Evolutionary conservation across 305 asterid species (phyloP).

Genomic region (Fraxinus angustifolia): DNA sequence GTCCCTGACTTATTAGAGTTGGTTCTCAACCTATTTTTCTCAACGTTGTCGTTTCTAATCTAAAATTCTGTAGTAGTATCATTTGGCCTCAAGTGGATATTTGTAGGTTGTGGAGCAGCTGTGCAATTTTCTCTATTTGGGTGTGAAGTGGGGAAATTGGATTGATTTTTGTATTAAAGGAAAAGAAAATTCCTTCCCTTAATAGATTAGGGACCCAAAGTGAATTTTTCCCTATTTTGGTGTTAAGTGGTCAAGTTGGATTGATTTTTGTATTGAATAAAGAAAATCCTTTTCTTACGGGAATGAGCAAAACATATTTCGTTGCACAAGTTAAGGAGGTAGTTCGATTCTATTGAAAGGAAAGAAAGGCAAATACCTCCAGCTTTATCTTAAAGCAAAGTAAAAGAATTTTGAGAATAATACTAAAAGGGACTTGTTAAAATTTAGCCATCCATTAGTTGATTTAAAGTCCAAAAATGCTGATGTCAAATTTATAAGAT

Average conservation of each 20-base stretch:
- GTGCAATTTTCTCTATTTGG: neutral
- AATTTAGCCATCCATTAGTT: too few relatives aligned
- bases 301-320: constrained; percentile 21
- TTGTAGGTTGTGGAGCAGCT: neutral
- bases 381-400: neutral
- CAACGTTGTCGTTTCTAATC: neutral
- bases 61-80: too few relatives aligned
- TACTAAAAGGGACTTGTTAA: neutral
- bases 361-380: constrained; percentile 10
- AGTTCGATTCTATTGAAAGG: constrained; percentile 25
- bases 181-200: neutral
- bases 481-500: too few relatives aligned
- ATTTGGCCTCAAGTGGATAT: neutral
- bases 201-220: neutral
- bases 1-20: neutral
- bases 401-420: neutral
- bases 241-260: neutral
- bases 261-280: constrained; percentile 5
- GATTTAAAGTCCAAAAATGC: too few relatives aligned
- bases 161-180: neutral
- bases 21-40: neutral
- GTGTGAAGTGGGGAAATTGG: neutral
- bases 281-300: constrained; percentile 33
- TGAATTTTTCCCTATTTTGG: constrained; percentile 15
- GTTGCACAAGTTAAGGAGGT: neutral